Conservation (phyloP, 805 yeast genomes). For the Suhomyces sp. region DNA sequence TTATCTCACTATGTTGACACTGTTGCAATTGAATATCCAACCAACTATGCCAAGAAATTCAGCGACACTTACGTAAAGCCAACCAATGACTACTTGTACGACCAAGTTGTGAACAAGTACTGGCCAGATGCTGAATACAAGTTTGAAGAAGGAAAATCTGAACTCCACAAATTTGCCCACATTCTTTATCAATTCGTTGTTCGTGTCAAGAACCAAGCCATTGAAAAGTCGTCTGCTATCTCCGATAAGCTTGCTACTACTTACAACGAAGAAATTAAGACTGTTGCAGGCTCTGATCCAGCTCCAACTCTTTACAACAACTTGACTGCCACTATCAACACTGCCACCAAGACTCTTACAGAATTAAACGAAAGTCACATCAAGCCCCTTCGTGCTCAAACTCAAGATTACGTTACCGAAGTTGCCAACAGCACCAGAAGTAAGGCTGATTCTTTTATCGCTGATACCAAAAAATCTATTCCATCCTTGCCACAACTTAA, state of each 20-base stretch:
- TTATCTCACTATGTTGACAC: constrained; percentile 10
- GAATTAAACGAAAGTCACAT: constrained; percentile 34
- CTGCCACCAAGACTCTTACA: constrained; percentile 31
- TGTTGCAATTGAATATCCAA: constrained; percentile 9
- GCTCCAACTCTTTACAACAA: constrained; percentile 29
- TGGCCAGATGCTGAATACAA: constrained; percentile 29
- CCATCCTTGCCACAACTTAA: constrained; percentile 6
- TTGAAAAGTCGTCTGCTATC: constrained; percentile 26
- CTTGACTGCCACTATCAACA: constrained; percentile 33
- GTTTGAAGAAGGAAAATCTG: constrained; percentile 16
- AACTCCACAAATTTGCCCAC: constrained; percentile 18
- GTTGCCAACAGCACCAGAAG: constrained; percentile 32
- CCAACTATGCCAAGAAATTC: neutral
- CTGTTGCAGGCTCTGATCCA: constrained; percentile 17
- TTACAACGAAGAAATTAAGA: constrained; percentile 32
- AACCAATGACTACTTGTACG: constrained; percentile 20
- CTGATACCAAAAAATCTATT: constrained; percentile 18
- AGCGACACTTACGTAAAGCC: constrained; percentile 19
- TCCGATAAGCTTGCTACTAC: constrained; percentile 30
- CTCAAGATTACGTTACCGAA: constrained; percentile 37
- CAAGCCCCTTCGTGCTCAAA: constrained; percentile 38
- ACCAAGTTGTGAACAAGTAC: constrained; percentile 16
- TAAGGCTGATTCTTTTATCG: constrained; percentile 29
- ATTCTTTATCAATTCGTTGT: constrained; percentile 19
- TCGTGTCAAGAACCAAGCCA: constrained; percentile 22